Evolutionary conservation across 768 basidiomycete genomes (phyloP), one percentile per base, ranked within the genome.

Genomic region (Lactarius tabidus): DNA sequence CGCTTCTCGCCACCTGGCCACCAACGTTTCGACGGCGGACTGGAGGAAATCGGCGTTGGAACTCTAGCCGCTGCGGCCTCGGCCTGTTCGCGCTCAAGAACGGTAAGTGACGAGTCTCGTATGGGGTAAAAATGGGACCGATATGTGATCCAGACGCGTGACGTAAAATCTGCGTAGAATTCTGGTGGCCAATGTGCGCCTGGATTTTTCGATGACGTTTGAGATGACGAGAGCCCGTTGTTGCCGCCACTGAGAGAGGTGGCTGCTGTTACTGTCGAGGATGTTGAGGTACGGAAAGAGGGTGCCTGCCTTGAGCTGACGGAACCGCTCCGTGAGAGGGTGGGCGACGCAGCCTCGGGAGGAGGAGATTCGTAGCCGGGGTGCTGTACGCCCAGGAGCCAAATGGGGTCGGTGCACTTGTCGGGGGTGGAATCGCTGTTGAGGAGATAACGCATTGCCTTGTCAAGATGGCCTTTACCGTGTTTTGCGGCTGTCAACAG

Each of bases 401-500:
- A 97, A 35, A 98, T 96, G 0, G 88, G 84, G 23, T 95, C 91
- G 0, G 82, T 72, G 61, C 86, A 94, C 71, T 83, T 87, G 74
- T 97, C 94, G 1, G 91, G 92, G 3, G 82, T 84, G 20, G 93
- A 85, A 75, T 98, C 95, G 69, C 85, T 85, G 77, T 98, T 95
- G 66, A 96, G 81, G n/a, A n/a, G n/a, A n/a, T 94, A 92, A 54
- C 93, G 82, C 80, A 94, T 85, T 3, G 90, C 91, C 74, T 89
- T 90, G 78, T 91, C 90, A 57, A 91, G 75, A 64, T 89, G 87
- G 29, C 86, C 88, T 70, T 88, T 89, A 48, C 89, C 86, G 70
- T 88, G 84, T 71, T 85, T 87, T 2, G 87, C 88, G 0, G 87
- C 88, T 1, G 85, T 82, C 57, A 91, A 78, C 17, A 91, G 77